Conservation (phyloP, 257 asterid genomes). For the Apocynum venetum region DNA sequence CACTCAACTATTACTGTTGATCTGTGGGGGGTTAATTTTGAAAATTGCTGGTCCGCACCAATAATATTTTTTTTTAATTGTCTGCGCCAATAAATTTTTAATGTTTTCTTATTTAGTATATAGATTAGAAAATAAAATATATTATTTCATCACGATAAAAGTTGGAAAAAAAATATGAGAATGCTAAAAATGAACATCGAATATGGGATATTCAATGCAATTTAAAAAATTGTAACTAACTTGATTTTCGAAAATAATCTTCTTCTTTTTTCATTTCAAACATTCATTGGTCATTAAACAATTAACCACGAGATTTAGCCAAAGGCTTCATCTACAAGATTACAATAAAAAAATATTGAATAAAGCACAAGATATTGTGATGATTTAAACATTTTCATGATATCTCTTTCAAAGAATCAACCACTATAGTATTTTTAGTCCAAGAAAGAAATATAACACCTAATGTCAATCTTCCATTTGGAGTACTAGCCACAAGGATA, state of each 20-base stretch:
- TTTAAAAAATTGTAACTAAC: no score
- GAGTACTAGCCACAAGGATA: background rate
- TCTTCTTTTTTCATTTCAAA: background rate
- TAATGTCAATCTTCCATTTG: background rate
- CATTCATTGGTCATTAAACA: background rate
- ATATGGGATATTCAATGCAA: no score
- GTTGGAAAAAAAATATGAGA: no score
- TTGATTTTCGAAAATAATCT: background rate
- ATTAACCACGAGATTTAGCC: slow-evolving; percentile 1
- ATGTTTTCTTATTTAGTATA: no score
- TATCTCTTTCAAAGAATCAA: background rate
- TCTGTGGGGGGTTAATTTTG: no score
- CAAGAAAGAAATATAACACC: background rate
- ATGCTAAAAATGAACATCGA: no score
- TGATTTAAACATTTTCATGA: background rate
- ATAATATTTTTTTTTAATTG: no score
- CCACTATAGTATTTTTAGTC: no score
- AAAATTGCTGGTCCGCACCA: no score
- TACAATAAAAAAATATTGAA: background rate
- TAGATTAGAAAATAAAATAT: no score
- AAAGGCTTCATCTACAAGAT: background rate
- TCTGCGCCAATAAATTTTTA: no score
- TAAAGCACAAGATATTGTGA: background rate
- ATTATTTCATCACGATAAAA: no score
- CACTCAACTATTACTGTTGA: background rate